These are phyloP conservation scores for Mycena citricolor DNA, from an alignment of 1,284 basidiomycete species.

Conservation along the genomic window DNA sequence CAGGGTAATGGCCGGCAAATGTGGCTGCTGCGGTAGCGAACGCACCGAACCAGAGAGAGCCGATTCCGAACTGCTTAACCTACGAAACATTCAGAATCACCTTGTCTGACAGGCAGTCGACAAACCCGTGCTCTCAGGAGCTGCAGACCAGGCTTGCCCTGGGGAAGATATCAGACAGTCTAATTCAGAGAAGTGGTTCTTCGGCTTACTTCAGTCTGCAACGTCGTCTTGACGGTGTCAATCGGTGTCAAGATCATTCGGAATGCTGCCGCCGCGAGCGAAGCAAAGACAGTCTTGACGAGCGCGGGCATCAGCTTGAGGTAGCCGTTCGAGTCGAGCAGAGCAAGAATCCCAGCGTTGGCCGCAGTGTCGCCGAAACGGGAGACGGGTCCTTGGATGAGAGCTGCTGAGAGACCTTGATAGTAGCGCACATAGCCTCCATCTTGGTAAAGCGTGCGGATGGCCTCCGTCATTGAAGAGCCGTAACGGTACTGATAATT, in stretches of 20 bases:
- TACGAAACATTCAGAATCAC: constrained; percentile 33
- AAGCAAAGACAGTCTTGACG: constrained; percentile 72
- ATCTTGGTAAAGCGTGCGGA: constrained; percentile 67
- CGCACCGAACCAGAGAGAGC: constrained; percentile 84
- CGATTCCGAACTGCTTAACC: constrained; percentile 74
- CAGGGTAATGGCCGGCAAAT: constrained; percentile 87
- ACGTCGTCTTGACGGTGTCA: constrained; percentile 89
- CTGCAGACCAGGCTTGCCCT: constrained; percentile 66
- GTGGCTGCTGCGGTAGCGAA: constrained; percentile 87
- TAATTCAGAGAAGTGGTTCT: no score
- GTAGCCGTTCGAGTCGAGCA: constrained; percentile 69
- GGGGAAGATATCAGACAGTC: no score
- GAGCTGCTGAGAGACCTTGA: constrained; percentile 77
- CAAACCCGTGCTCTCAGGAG: constrained; percentile 67
- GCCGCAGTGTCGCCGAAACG: constrained; percentile 91
- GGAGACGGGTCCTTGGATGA: constrained; percentile 75
- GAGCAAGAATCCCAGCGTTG: constrained; percentile 77
- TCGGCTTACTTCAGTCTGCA: no score
- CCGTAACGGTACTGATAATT: constrained; percentile 90
- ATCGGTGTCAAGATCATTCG: constrained; percentile 85
- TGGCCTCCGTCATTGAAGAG: constrained; percentile 65
- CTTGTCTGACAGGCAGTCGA: constrained; percentile 14
- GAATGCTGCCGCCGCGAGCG: constrained; percentile 71
- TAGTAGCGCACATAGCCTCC: constrained; percentile 84
- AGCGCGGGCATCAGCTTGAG: constrained; percentile 61